Evolutionary conservation across 768 basidiomycete species (phyloP).

Genomic region (Trametes gibbosa): DNA sequence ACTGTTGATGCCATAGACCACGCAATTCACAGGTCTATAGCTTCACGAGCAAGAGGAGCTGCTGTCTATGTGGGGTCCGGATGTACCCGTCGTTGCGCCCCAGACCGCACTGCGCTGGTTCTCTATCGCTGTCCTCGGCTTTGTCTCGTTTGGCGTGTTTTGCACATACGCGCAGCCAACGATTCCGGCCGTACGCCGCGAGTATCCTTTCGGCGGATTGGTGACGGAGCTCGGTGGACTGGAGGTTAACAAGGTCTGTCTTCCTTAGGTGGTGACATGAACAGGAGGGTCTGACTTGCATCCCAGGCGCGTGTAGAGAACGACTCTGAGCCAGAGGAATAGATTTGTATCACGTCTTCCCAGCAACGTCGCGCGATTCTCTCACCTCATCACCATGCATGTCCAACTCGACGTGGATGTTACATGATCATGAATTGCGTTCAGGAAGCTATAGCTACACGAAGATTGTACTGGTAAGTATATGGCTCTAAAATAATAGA

Average conservation of each 20-base stretch:
- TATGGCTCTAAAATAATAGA: too few relatives aligned
- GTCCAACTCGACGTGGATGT: not conserved
- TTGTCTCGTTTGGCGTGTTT: conserved; percentile 60
- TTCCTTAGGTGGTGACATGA: not conserved
- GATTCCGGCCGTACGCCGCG: conserved; percentile 62
- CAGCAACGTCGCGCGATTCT: not conserved
- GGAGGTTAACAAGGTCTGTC: conserved; percentile 71
- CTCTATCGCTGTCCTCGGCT: conserved; percentile 55
- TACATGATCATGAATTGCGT: not conserved
- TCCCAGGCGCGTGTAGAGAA: conserved; percentile 38
- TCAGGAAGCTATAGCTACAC: not conserved
- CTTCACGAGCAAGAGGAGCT: conserved; percentile 80
- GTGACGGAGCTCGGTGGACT: conserved; percentile 75
- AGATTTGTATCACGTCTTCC: conserved; percentile 2
- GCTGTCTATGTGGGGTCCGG: conserved; percentile 86
- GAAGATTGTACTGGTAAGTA: not conserved
- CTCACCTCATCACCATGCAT: not conserved
- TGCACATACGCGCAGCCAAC: conserved; percentile 59
- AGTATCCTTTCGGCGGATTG: conserved; percentile 76
- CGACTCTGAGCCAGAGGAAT: conserved; percentile 33
- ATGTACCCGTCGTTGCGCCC: conserved; percentile 61
- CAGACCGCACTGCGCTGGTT: conserved; percentile 64
- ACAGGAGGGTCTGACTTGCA: not conserved
- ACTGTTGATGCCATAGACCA: conserved; percentile 3
- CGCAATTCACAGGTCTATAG: conserved; percentile 36